Conservation (phyloP, 352 stramenopile species). For the Phytophthora pluvialis region DNA sequence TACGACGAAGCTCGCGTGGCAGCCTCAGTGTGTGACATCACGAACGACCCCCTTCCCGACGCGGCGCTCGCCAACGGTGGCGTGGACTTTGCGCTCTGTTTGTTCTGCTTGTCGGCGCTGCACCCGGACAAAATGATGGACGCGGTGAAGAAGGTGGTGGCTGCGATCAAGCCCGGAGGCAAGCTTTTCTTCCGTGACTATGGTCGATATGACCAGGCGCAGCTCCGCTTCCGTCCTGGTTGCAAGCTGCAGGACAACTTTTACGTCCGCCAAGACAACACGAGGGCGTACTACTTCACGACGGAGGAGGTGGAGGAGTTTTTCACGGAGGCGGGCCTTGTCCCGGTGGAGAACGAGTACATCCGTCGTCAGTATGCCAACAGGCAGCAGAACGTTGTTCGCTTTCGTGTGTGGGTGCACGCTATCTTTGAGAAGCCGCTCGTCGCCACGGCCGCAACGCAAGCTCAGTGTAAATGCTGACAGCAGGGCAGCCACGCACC, state of each 20-base stretch:
- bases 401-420: constrained; percentile 91
- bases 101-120: constrained; percentile 93
- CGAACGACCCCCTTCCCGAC: constrained; percentile 69
- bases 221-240: constrained; percentile 91
- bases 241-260: constrained; percentile 95
- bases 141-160: constrained; percentile 89
- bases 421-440: constrained; percentile 85
- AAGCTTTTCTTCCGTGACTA: constrained; percentile 96
- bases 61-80: constrained; percentile 62
- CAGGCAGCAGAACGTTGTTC: constrained; percentile 82
- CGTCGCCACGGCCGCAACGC: constrained; percentile 1
- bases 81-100: constrained; percentile 83
- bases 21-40: constrained; percentile 88
- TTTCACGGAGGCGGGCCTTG: constrained; percentile 64
- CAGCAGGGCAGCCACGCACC: not conserved
- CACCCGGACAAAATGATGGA: constrained; percentile 87
- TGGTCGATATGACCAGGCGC: constrained; percentile 94
- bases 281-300: constrained; percentile 96
- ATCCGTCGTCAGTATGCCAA: constrained; percentile 90
- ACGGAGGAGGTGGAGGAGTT: constrained; percentile 78
- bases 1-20: constrained; percentile 74
- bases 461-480: constrained; percentile 16
- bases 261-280: constrained; percentile 96
- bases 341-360: constrained; percentile 82
- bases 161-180: constrained; percentile 74